Evolutionary conservation across 768 basidiomycete species (phyloP).

Genomic region (Megacollybia marginata): DNA sequence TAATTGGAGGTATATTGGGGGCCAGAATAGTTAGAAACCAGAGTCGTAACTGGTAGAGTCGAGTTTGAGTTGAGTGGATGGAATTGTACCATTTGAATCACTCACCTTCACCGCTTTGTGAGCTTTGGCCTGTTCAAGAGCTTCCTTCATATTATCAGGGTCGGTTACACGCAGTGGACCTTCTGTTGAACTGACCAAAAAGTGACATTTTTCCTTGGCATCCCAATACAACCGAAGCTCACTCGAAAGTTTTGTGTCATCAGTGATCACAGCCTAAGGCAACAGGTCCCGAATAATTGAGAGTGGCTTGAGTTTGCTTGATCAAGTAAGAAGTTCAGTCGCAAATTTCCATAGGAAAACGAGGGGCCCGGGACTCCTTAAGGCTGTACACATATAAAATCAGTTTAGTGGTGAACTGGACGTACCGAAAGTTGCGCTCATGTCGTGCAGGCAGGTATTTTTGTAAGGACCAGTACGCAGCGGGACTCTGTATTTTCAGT

Average conservation of each 20-base stretch:
- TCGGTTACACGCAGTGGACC: conserved; percentile 20
- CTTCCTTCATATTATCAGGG: conserved; percentile 8
- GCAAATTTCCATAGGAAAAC: conserved; percentile 15
- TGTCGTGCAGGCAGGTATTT: neutral
- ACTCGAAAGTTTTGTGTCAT: conserved; percentile 30
- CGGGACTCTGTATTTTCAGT: neutral
- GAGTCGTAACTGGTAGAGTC: conserved; percentile 22
- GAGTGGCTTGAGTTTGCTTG: conserved; percentile 7
- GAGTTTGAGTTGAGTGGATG: neutral
- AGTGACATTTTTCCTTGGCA: conserved; percentile 7
- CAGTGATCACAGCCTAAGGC: conserved; percentile 22
- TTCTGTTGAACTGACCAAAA: conserved; percentile 16
- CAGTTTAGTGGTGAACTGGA: too few relatives aligned
- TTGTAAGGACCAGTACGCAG: neutral
- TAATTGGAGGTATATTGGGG: conserved; percentile 21
- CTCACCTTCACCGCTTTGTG: conserved; percentile 17
- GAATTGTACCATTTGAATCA: too few relatives aligned
- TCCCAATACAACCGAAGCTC: conserved; percentile 22
- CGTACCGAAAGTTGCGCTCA: neutral
- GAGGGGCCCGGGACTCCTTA: conserved; percentile 8
- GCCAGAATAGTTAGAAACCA: conserved; percentile 23
- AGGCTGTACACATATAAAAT: too few relatives aligned
- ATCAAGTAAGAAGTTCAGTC: conserved; percentile 12
- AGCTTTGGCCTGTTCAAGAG: conserved; percentile 5
- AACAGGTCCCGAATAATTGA: conserved; percentile 18